Conservation (phyloP, 192 early-diverging fungal species). For the Irineochytrium annulatum region DNA sequence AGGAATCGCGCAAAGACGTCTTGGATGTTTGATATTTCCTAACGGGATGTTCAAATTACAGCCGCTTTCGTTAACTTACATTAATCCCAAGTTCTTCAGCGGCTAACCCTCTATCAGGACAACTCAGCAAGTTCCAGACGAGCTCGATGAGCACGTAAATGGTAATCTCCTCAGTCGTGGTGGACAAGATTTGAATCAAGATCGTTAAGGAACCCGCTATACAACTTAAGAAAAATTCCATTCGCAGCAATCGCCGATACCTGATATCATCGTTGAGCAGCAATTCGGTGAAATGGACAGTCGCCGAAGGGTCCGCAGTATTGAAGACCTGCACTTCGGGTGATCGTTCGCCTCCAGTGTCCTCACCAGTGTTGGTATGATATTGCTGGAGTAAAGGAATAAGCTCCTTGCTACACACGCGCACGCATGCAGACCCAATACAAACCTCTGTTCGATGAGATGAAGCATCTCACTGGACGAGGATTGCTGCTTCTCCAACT, state of each 20-base stretch:
- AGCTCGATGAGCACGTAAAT: slow-evolving; percentile 4
- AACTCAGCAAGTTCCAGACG: slow-evolving; percentile 20
- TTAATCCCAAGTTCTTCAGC: slow-evolving; percentile 2
- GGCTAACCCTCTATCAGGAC: slow-evolving; percentile 2
- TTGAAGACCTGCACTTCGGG: too few relatives aligned
- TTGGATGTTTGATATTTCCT: background rate
- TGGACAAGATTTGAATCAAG: slow-evolving; percentile 2
- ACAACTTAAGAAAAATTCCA: background rate
- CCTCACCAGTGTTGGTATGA: too few relatives aligned
- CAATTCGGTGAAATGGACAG: background rate
- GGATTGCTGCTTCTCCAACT: too few relatives aligned
- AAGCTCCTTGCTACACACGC: too few relatives aligned
- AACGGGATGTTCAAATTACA: background rate
- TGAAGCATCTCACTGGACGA: too few relatives aligned
- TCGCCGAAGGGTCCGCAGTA: background rate
- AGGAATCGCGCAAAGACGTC: background rate
- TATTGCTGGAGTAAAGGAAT: too few relatives aligned
- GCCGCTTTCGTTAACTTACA: background rate
- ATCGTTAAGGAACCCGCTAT: background rate
- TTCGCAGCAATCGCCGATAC: background rate
- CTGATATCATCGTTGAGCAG: background rate
- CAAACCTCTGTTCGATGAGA: background rate
- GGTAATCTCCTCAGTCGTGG: slow-evolving; percentile 1
- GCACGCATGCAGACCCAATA: too few relatives aligned
- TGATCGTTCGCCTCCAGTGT: too few relatives aligned